Percentiles rank a stretch among this genome's conserved stretches.
These are phyloP conservation scores for Colletotrichum spaethianum DNA, from an alignment of 2,329 filamentous ascomycete genomes.

Conservation along the genomic window DNA sequence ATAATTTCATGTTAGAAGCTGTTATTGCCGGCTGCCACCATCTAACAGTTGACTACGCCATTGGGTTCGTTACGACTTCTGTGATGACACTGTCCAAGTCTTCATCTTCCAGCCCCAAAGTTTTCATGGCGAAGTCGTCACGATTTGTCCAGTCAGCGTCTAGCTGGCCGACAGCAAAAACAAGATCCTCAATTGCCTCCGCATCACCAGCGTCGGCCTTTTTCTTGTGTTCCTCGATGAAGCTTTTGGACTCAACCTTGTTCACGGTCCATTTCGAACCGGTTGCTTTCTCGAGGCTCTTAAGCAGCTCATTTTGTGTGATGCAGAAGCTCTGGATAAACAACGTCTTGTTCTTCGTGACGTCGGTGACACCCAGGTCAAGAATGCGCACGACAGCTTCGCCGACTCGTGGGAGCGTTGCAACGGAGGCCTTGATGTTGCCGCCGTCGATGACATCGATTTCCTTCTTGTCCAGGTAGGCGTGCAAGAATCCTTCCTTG, in stretches of 20 bases:
- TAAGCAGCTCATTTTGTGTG: constrained; percentile 53
- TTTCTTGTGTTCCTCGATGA: constrained; percentile 54
- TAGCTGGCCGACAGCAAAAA: constrained; percentile 63
- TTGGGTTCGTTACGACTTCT: constrained; percentile 48
- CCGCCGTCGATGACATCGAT: constrained; percentile 55
- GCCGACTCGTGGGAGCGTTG: constrained; percentile 52
- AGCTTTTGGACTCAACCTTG: constrained; percentile 55
- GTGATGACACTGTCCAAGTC: constrained; percentile 59
- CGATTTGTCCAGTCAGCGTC: constrained; percentile 64
- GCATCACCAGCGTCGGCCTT: constrained; percentile 55
- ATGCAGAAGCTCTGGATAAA: constrained; percentile 59
- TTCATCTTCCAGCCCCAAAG: constrained; percentile 62
- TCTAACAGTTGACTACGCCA: background rate
- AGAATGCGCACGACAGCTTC: constrained; percentile 53
- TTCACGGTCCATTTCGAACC: constrained; percentile 49
- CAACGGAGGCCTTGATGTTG: constrained; percentile 49
- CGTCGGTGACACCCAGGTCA: constrained; percentile 43
- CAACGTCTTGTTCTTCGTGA: constrained; percentile 52
- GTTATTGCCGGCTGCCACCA: background rate
- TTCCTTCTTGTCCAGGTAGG: constrained; percentile 47
- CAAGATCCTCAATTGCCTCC: constrained; percentile 60
- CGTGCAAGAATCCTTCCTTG: constrained; percentile 53
- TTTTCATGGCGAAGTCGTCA: constrained; percentile 62
- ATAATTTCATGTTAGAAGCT: background rate
- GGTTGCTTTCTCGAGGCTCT: constrained; percentile 51